Conservation (phyloP, 345 rosid genomes). For the Populus alba region DNA sequence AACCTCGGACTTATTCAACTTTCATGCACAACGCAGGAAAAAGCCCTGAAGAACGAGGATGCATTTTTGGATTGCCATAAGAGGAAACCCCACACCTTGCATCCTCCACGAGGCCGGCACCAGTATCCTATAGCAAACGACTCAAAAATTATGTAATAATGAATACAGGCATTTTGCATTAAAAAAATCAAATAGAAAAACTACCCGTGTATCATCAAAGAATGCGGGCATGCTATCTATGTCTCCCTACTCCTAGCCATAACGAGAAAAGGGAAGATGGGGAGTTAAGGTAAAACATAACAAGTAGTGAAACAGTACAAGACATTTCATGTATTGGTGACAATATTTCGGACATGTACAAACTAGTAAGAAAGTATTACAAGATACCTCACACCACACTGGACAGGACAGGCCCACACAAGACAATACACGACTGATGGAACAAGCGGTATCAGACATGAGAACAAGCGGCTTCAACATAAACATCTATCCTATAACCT, state of each 20-base stretch:
- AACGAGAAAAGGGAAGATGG: not conserved
- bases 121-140: not conserved
- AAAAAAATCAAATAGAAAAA: no score
- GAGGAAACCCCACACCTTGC: not conserved
- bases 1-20: not conserved
- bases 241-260: no score
- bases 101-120: not conserved
- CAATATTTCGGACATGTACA: constrained; percentile 21
- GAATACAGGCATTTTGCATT: no score
- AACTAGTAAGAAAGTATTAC: not conserved
- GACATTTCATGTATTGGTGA: constrained; percentile 4
- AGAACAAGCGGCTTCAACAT: constrained; percentile 17
- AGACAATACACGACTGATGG: not conserved
- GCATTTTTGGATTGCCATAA: not conserved
- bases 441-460: constrained; percentile 23
- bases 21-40: not conserved
- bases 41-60: not conserved
- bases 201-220: no score
- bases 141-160: not conserved
- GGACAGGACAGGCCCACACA: constrained; percentile 8
- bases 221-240: no score
- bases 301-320: not conserved
- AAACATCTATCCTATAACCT: constrained; percentile 27
- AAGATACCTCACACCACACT: constrained; percentile 13
- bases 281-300: not conserved